A percentile compares a stretch with the other conserved stretches of the same genome.
Conservation (phyloP, 2,329 filamentous ascomycete genomes). For the Fusarium sp. region DNA sequence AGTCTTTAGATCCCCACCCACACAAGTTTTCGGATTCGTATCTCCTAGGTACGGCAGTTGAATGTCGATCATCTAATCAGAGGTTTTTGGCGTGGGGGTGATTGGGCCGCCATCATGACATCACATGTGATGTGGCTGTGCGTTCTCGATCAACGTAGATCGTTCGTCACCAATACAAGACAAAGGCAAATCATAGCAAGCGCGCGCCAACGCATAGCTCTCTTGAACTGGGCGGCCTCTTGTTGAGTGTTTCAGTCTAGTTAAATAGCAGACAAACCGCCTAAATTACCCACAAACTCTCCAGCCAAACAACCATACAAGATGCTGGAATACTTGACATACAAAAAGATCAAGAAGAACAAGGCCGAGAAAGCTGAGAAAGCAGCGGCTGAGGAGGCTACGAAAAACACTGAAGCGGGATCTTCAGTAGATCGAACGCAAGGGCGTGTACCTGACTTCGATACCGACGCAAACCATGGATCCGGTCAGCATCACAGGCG, state of each 20-base stretch:
- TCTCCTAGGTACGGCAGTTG: slow-evolving; percentile 33
- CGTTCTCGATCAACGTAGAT: slow-evolving; percentile 33
- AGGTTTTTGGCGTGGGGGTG: slow-evolving; percentile 24
- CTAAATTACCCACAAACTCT: not conserved
- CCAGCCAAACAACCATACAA: slow-evolving; percentile 17
- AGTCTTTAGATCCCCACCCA: slow-evolving; percentile 12
- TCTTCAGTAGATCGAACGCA: slow-evolving; percentile 33
- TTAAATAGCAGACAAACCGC: slow-evolving; percentile 32
- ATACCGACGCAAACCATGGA: slow-evolving; percentile 30
- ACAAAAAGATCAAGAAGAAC: slow-evolving; percentile 75
- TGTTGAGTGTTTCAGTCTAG: not conserved
- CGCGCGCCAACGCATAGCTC: slow-evolving; percentile 45
- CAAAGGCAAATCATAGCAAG: slow-evolving; percentile 44
- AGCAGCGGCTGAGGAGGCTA: slow-evolving; percentile 50
- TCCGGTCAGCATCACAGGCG: slow-evolving; percentile 25
- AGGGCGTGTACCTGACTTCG: slow-evolving; percentile 32
- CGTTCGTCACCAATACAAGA: slow-evolving; percentile 38
- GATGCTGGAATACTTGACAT: slow-evolving; percentile 76
- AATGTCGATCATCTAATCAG: slow-evolving; percentile 37
- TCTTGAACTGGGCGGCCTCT: slow-evolving; percentile 42
- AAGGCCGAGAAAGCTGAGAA: slow-evolving; percentile 61
- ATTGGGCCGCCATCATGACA: slow-evolving; percentile 49
- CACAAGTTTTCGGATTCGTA: slow-evolving; percentile 34
- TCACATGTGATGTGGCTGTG: slow-evolving; percentile 55
- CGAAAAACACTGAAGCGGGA: slow-evolving; percentile 31